These are phyloP conservation scores for Sarocladiaceae sp. DNA, from an alignment of 2,329 filamentous ascomycete species.

Conservation along the genomic window DNA sequence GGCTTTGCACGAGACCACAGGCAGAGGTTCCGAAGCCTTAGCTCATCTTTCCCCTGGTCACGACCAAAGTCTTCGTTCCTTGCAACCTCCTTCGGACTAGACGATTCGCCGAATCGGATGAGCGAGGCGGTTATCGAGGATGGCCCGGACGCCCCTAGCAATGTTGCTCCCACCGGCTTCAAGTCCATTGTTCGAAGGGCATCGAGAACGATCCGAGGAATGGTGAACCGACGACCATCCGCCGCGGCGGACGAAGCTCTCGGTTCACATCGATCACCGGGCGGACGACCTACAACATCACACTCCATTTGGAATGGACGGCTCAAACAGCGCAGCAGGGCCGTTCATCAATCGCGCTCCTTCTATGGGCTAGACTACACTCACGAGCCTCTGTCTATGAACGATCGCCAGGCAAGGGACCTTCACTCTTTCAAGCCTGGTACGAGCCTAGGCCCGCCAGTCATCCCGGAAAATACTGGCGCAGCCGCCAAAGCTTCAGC, in stretches of 20 bases:
- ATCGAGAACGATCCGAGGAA: constrained; percentile 47
- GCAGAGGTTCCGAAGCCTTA: constrained; percentile 37
- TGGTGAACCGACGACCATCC: constrained; percentile 44
- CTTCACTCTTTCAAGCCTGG: constrained; percentile 37
- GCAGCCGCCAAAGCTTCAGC: constrained; percentile 56
- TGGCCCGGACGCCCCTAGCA: background rate
- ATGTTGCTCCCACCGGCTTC: background rate
- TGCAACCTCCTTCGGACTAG: constrained; percentile 13
- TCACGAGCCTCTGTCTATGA: constrained; percentile 18
- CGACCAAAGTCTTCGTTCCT: constrained; percentile 38
- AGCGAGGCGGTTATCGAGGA: constrained; percentile 2
- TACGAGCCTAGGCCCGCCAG: constrained; percentile 46
- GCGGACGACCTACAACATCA: constrained; percentile 36
- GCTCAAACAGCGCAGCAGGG: background rate
- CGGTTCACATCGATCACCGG: constrained; percentile 11
- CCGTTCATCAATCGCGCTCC: constrained; percentile 31
- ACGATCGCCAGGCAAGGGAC: constrained; percentile 22
- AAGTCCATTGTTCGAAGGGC: constrained; percentile 38
- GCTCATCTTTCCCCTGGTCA: constrained; percentile 43
- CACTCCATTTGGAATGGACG: constrained; percentile 32
- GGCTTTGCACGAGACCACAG: constrained; percentile 24
- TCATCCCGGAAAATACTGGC: constrained; percentile 54
- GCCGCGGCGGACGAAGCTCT: constrained; percentile 23
- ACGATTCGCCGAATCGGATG: background rate
- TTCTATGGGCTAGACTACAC: constrained; percentile 35